A percentile compares a stretch with the other conserved stretches of the same genome.
Evolutionary conservation across 2,329 filamentous ascomycete species (phyloP).

Genomic region (Hypomyces perniciosus): DNA sequence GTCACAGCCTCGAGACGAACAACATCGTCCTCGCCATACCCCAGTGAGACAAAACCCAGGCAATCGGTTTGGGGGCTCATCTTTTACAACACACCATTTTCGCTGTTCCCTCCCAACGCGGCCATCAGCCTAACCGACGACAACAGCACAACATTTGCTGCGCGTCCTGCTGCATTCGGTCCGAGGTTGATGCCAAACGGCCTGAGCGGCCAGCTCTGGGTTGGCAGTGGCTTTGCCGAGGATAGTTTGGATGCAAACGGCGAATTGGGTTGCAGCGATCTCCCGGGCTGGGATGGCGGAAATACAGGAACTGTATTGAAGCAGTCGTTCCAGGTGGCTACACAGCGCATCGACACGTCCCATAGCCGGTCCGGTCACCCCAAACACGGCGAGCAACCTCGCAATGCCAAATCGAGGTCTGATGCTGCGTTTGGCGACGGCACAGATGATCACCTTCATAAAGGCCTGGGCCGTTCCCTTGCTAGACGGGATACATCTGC

Average conservation of each 20-base stretch:
- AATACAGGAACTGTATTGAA: constrained; percentile 41
- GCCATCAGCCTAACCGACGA: constrained; percentile 96
- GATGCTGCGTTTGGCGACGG: constrained; percentile 54
- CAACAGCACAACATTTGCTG: constrained; percentile 95
- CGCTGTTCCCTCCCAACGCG: constrained; percentile 89
- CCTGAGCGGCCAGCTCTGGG: constrained; percentile 85
- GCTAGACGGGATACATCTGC: constrained; percentile 31
- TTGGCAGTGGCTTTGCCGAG: constrained; percentile 85
- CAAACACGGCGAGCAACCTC: constrained; percentile 17
- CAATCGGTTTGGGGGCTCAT: constrained; percentile 44
- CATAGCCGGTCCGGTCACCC: constrained; percentile 13
- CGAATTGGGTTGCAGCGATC: constrained; percentile 91
- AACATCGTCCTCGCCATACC: constrained; percentile 20
- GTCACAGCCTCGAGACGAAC: constrained; percentile 34
- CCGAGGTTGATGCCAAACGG: constrained; percentile 69
- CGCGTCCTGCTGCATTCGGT: constrained; percentile 88
- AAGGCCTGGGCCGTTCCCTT: constrained; percentile 31
- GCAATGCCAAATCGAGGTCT: constrained; percentile 12
- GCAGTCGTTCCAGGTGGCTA: constrained; percentile 28
- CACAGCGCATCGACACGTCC: constrained; percentile 18
- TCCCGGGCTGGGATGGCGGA: constrained; percentile 75
- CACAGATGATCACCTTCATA: constrained; percentile 78
- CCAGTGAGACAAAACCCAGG: constrained; percentile 17
- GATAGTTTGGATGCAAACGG: constrained; percentile 67
- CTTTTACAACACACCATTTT: constrained; percentile 70